A percentile compares a stretch with the other conserved stretches of the same genome.
These are phyloP conservation scores for Pyrus hybrid DNA, from an alignment of 331 rosid species.

Conservation along the genomic window DNA sequence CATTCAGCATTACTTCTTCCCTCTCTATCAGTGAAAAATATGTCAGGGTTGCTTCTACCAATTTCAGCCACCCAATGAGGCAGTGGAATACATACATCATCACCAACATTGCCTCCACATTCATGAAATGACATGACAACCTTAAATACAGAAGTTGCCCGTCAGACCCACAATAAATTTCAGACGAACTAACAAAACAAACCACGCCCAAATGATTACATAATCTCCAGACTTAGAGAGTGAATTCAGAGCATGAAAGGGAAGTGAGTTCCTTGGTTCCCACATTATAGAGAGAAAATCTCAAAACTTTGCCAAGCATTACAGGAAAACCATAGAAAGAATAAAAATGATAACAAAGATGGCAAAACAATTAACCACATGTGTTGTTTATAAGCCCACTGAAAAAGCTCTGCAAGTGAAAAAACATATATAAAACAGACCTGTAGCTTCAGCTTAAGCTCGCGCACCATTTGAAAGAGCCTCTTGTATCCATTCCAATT, in stretches of 20 bases:
- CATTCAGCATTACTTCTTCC: constrained; percentile 97
- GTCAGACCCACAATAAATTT: not conserved
- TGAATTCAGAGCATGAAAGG: not conserved
- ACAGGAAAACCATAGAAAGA: not conserved
- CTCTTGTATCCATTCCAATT: constrained; percentile 93
- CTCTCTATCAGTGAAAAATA: constrained; percentile 89
- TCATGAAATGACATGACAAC: constrained; percentile 95
- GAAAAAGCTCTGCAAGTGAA: not conserved
- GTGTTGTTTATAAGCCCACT: too few species aligned
- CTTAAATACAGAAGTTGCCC: constrained; percentile 28
- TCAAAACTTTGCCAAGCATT: not conserved
- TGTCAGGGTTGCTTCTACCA: constrained; percentile 90
- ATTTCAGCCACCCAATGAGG: constrained; percentile 99
- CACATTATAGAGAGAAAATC: not conserved
- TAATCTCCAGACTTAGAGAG: not conserved
- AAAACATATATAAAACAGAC: constrained; percentile 21
- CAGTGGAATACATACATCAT: constrained; percentile 89
- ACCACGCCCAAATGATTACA: not conserved
- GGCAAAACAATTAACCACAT: not conserved
- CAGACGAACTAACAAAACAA: not conserved
- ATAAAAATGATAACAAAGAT: not conserved
- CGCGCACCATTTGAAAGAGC: constrained; percentile 87
- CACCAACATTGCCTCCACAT: constrained; percentile 97
- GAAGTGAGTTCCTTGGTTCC: not conserved
- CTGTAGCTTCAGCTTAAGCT: constrained; percentile 83